Evolutionary conservation across 2,329 filamentous ascomycete genomes (phyloP).

Genomic region (Aspergillus brunneoviolaceus): DNA sequence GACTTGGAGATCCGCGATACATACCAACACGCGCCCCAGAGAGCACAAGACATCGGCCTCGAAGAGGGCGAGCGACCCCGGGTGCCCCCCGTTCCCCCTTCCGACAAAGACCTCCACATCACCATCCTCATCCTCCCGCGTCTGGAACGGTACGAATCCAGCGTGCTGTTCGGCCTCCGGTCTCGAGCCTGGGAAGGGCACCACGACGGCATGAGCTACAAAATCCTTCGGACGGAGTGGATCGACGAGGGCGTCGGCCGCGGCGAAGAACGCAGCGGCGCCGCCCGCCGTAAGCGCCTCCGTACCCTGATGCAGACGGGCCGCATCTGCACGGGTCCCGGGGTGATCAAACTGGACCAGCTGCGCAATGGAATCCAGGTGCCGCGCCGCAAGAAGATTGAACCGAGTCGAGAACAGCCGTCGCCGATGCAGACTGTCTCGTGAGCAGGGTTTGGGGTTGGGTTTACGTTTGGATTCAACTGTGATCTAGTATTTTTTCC

Average conservation of each 20-base stretch:
- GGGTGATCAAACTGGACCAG: slow-evolving; percentile 36
- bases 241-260: slow-evolving; percentile 66
- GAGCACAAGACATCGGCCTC: slow-evolving; percentile 36
- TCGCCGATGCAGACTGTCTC: slow-evolving; percentile 35
- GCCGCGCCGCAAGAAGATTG: slow-evolving; percentile 27
- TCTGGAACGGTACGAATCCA: slow-evolving; percentile 72
- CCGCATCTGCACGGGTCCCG: slow-evolving; percentile 43
- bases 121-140: slow-evolving; percentile 79
- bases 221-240: slow-evolving; percentile 78
- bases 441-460: slow-evolving; percentile 12
- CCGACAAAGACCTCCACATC: slow-evolving; percentile 78
- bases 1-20: slow-evolving; percentile 53
- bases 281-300: slow-evolving; percentile 52
- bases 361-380: slow-evolving; percentile 35
- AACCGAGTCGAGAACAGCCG: slow-evolving; percentile 22
- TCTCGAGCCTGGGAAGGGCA: slow-evolving; percentile 74
- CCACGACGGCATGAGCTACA: slow-evolving; percentile 88
- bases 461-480: not conserved
- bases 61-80: slow-evolving; percentile 30
- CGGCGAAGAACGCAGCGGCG: slow-evolving; percentile 47
- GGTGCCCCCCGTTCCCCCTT: slow-evolving; percentile 52
- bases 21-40: slow-evolving; percentile 45
- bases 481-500: not conserved
- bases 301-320: slow-evolving; percentile 45
- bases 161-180: slow-evolving; percentile 75